Evolutionary conservation across 2,329 filamentous ascomycete species (phyloP).

Genomic region (Clonostachys sp.): DNA sequence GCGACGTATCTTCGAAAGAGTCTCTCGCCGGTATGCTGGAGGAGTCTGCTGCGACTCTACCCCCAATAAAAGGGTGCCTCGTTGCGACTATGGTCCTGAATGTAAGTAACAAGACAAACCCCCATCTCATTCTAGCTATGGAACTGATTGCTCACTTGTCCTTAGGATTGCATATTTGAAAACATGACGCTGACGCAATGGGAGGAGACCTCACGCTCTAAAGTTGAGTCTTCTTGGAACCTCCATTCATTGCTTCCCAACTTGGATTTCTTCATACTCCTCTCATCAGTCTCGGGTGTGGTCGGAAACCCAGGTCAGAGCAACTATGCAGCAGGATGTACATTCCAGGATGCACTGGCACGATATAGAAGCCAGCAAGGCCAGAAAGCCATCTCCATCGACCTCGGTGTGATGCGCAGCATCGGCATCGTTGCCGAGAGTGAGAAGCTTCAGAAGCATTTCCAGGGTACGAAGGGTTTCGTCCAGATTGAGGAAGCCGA

Average conservation of each 20-base stretch:
- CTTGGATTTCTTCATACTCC: conserved; percentile 22
- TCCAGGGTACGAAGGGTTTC: background rate
- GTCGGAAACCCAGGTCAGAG: conserved; percentile 21
- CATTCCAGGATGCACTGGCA: conserved; percentile 19
- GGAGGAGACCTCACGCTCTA: conserved; percentile 15
- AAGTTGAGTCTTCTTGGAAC: conserved; percentile 17
- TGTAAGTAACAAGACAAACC: conserved; percentile 5
- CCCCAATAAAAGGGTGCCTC: conserved; percentile 27
- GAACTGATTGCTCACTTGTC: background rate
- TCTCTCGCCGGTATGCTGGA: background rate
- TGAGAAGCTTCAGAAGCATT: background rate
- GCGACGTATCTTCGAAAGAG: background rate
- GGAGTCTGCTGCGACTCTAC: conserved; percentile 11
- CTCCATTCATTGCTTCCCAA: conserved; percentile 17
- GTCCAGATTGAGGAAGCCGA: conserved; percentile 3
- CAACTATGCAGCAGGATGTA: conserved; percentile 35
- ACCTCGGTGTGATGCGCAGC: conserved; percentile 11
- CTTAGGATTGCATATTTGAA: conserved; percentile 12
- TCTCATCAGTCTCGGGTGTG: conserved; percentile 17
- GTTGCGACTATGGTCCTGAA: conserved; percentile 30
- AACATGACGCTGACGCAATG: conserved; percentile 17
- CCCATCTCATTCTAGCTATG: background rate
- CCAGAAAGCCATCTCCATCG: conserved; percentile 2
- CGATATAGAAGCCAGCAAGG: conserved; percentile 1
- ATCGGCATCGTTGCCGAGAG: conserved; percentile 15